Conservation (phyloP, 805 yeast genomes). For the Yarrowia sp. region DNA sequence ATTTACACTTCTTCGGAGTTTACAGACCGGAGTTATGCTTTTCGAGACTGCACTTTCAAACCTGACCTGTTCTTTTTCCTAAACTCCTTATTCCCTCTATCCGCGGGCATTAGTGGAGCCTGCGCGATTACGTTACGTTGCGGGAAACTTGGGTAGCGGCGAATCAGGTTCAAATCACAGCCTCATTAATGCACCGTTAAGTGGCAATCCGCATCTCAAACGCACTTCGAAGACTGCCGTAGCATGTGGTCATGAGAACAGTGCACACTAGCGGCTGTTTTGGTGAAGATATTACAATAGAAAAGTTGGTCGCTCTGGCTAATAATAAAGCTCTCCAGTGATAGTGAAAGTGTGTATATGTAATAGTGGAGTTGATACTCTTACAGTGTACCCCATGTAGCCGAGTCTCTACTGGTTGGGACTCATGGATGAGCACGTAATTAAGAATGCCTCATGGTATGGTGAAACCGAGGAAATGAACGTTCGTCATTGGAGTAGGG, state of each 20-base stretch:
- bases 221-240: not conserved
- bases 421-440: too few species aligned
- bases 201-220: not conserved
- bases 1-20: not conserved
- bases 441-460: too few species aligned
- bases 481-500: too few species aligned
- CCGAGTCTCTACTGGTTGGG: too few species aligned
- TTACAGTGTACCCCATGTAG: too few species aligned
- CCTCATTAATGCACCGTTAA: slow-evolving; percentile 3
- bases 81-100: slow-evolving; percentile 16
- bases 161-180: not conserved
- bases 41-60: not conserved
- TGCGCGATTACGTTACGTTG: slow-evolving; percentile 23
- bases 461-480: too few species aligned
- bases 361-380: too few species aligned
- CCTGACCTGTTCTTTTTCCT: not conserved
- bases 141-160: not conserved
- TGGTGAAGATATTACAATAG: too few species aligned
- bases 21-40: slow-evolving; percentile 16
- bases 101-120: not conserved
- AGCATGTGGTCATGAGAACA: not conserved
- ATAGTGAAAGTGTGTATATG: too few species aligned
- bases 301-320: too few species aligned
- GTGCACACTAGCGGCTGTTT: not conserved
- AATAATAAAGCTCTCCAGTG: too few species aligned